Evolutionary conservation across 2,329 filamentous ascomycete genomes (phyloP).

Genomic region (Scedosporium aurantiacum): DNA sequence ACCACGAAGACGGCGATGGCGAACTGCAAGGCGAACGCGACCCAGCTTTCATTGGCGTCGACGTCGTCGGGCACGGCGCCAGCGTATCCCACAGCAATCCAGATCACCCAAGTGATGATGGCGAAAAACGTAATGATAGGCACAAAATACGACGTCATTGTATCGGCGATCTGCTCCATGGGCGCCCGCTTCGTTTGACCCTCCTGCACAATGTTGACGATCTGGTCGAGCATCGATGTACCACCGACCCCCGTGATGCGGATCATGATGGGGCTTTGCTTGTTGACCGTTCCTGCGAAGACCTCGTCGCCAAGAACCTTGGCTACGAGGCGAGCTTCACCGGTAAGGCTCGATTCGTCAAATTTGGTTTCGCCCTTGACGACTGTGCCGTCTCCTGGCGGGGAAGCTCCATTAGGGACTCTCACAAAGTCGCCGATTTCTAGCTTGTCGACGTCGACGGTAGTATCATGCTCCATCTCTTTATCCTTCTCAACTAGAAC

Average conservation of each 20-base stretch:
- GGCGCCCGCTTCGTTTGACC: slow-evolving; percentile 67
- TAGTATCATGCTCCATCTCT: slow-evolving; percentile 24
- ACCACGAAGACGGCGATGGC: slow-evolving; percentile 82
- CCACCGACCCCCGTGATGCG: slow-evolving; percentile 54
- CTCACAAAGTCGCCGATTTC: slow-evolving; percentile 65
- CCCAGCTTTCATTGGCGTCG: slow-evolving; percentile 51
- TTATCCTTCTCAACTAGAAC: slow-evolving; percentile 47
- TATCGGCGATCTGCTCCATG: slow-evolving; percentile 63
- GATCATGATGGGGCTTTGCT: slow-evolving; percentile 49
- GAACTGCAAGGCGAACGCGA: slow-evolving; percentile 66
- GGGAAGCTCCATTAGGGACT: slow-evolving; percentile 69
- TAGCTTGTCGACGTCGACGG: slow-evolving; percentile 54
- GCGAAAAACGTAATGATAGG: slow-evolving; percentile 60
- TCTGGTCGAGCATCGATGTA: slow-evolving; percentile 68
- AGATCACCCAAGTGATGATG: slow-evolving; percentile 59
- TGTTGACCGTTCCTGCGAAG: slow-evolving; percentile 66
- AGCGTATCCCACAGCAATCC: slow-evolving; percentile 53
- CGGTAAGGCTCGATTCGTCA: slow-evolving; percentile 84
- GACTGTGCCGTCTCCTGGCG: slow-evolving; percentile 69
- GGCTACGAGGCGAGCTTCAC: slow-evolving; percentile 57
- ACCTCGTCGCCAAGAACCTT: slow-evolving; percentile 54
- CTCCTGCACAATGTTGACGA: slow-evolving; percentile 65
- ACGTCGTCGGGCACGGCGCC: slow-evolving; percentile 43
- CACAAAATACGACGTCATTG: slow-evolving; percentile 66
- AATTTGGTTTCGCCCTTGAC: slow-evolving; percentile 55